Base-by-base conservation (phyloP, 441 rosid species). In the Pelargonium cotyledonis region DNA sequence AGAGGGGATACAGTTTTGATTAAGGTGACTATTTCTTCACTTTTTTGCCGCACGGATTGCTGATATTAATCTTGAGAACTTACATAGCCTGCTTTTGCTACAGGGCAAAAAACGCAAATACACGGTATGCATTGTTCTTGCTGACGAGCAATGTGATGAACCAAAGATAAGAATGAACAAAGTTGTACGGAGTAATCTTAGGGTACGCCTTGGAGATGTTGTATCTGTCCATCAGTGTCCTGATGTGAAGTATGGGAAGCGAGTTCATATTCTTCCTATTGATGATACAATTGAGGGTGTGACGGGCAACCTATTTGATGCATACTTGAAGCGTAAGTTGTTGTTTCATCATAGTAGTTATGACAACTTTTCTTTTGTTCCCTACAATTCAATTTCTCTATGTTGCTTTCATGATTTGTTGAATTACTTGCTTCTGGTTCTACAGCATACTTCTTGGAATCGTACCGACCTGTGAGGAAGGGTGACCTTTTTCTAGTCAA, bases 1-100 rank as follows among this genome's bases (percentile, higher is more conserved):
- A 21, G 76, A 14, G 76, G 76, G 15, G 77, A 73, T 29, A 73
- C 77, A 15, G 65, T 73, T 44, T 68, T 73, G 21, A 65, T 73
- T 29, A 73, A 73, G 77, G 77, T 73, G 19, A 11, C 7, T 29
- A 29, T 29, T 29, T 29, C 35, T 29, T 29, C 35, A 29, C 35
- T 29, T 29, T 29, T 29, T 1, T 29, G 3, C 35, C 35, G 2
- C 35, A 29, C 2, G 2, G 35, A 29, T 29, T 29, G 1, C 35
- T 29, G 35, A 4, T 29, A 29, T 29, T 29, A 29, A 29, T 29
- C 4, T 29, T 29, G 35, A 4, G 35, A 29, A 29, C 35, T 29
- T 29, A 29, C 35, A 29, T 29, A 29, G 35, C 35, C 35, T 29
- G 35, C 35, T 29, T 29, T 29, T 29, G 35, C 35, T 29, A 29